Evolutionary conservation across 257 asterid species (phyloP), one percentile per base, ranked within the genome.

Genomic region (Misopates orontium): DNA sequence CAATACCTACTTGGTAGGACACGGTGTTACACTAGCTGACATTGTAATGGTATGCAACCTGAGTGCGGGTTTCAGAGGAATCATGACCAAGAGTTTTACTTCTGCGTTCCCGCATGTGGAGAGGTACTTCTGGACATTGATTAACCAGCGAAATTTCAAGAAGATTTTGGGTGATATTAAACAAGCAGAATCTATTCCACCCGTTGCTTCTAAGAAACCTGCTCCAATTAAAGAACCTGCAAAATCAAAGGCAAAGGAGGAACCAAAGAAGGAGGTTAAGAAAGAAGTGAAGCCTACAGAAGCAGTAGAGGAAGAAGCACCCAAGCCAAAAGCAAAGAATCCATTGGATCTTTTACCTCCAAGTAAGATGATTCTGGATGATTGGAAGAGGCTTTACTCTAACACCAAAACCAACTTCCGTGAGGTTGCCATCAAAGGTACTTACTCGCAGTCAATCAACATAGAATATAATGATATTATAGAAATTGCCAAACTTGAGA

Each of bases 321-420:
- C 80, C 67, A 96, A 94, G 47, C 97, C 97, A 21, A 93, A 89
- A 79, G 71, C 97, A 23, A 90, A 90, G 85, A 93, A 93, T 71
- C 96, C 98, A 8, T 79, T 93, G 75, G 98, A 93, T 75, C 95
- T 93, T 53, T 67, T 93, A 83, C 98, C 98, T 28, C 97, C 98
- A 22, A 93, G 98, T 42, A 71, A 56, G 73, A 89, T 93, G 98
- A 44, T 93, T 60, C 80, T 93, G 2, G 98, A 93, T 80, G 98
- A 93, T 0, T 93, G 98, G 98, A 93, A 93, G 78, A 87, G 97
- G 82, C 96, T 93, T 18, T 93, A 93, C 83, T 92, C 98, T 1
- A 92, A 92, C 85, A 93, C 98, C 10, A 93, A 93, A 74, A 69
- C 90, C 69, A 93, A 93, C 77, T 93, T 93, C 81, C 97, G 96